Evolutionary conservation across 2,329 filamentous ascomycete species (phyloP).

Genomic region (Zymoseptoria passerinii): DNA sequence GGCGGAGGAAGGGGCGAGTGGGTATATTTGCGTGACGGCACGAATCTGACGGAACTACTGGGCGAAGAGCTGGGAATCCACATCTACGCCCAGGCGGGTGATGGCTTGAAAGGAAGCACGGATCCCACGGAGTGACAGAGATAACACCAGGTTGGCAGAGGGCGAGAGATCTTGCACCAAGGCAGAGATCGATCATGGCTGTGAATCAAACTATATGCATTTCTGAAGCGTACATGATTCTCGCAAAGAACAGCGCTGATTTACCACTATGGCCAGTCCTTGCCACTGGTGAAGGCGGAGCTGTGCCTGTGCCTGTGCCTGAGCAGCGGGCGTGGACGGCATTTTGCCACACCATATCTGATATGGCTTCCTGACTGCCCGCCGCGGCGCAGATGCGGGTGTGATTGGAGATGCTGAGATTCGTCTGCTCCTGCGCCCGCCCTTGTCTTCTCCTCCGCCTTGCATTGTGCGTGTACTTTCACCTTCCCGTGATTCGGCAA

Average conservation of each 20-base stretch:
- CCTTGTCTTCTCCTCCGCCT: neutral
- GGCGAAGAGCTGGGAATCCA: constrained; percentile 67
- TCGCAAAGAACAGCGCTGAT: neutral
- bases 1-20: constrained; percentile 66
- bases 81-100: constrained; percentile 33
- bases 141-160: neutral
- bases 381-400: too few species aligned
- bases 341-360: neutral
- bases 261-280: neutral
- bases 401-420: neutral
- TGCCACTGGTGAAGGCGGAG: too few species aligned
- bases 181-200: neutral
- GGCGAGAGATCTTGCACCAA: neutral
- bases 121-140: constrained; percentile 20
- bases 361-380: neutral
- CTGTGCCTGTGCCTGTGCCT: neutral
- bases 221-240: neutral
- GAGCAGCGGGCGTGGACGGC: neutral
- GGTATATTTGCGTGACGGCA: constrained; percentile 82
- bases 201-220: neutral
- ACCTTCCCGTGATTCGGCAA: neutral
- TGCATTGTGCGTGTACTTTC: neutral
- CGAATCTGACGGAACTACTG: constrained; percentile 63
- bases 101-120: constrained; percentile 18
- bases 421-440: neutral